phyloP scores from a whole-genome alignment of 768 basidiomycete species.

The Calocera cornea region DNA sequence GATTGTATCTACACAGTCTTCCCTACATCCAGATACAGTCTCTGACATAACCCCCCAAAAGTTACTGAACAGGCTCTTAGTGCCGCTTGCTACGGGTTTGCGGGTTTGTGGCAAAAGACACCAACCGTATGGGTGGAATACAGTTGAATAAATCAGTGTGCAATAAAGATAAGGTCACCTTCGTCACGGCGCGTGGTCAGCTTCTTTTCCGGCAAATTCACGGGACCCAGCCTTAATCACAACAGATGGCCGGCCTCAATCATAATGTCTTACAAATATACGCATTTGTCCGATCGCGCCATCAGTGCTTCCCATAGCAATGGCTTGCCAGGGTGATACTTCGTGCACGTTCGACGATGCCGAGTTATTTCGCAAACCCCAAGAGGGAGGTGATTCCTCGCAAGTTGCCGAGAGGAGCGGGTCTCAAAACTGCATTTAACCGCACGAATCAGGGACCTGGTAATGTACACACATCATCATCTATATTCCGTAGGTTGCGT shows the following conservation, averaged over 20 bases:
- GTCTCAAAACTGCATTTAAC: not conserved
- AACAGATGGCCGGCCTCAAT: not conserved
- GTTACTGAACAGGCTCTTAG: not conserved
- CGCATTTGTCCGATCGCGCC: not conserved
- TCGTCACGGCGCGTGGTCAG: not conserved
- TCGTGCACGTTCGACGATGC: not conserved
- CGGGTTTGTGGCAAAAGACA: no score
- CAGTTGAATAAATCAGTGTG: not conserved
- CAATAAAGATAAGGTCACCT: not conserved
- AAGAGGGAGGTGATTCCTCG: not conserved
- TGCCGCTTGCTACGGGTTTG: no score
- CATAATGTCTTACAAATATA: not conserved
- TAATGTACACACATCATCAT: not conserved
- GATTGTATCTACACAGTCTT: no score
- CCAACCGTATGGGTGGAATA: no score
- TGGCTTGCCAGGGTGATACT: not conserved
- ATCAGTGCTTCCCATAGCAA: not conserved
- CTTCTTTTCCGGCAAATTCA: slow-evolving; percentile 2
- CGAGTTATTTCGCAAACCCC: not conserved
- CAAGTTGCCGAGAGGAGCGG: not conserved
- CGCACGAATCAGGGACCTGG: not conserved
- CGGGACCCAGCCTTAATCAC: not conserved
- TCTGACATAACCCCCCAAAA: no score
- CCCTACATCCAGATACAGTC: no score
- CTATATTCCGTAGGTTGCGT: not conserved